Percentiles rank a stretch among this genome's conserved stretches.
phyloP scores from a whole-genome alignment of 2,329 filamentous ascomycete genomes.

The Xylaria digitata region DNA sequence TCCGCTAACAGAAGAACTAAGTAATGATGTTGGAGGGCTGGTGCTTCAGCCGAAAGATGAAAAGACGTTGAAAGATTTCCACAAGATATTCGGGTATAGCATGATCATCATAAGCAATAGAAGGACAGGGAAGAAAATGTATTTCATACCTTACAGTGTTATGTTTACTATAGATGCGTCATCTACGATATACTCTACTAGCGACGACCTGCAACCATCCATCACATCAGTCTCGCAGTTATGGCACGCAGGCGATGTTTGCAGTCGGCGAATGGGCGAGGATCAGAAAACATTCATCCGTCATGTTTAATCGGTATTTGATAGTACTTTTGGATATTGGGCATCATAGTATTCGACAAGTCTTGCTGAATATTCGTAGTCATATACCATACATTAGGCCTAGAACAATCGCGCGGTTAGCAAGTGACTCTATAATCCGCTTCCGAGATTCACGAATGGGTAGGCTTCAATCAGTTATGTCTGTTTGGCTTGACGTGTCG shows the following conservation, averaged over 20 bases:
- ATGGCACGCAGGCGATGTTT: neutral
- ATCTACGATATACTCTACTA: neutral
- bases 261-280: neutral
- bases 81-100: slow-evolving; percentile 78
- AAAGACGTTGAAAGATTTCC: slow-evolving; percentile 76
- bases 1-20: slow-evolving; percentile 8
- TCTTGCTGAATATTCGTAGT: neutral
- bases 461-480: slow-evolving; percentile 55
- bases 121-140: slow-evolving; percentile 34
- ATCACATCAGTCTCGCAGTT: slow-evolving; percentile 4
- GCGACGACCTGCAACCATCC: neutral
- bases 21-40: slow-evolving; percentile 46
- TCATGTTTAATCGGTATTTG: slow-evolving; percentile 59
- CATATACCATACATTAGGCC: slow-evolving; percentile 12
- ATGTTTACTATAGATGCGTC: neutral
- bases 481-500: slow-evolving; percentile 64
- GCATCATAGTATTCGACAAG: slow-evolving; percentile 51
- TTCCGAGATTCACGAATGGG: slow-evolving; percentile 7
- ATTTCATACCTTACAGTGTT: slow-evolving; percentile 44
- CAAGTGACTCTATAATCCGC: slow-evolving; percentile 8
- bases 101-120: slow-evolving; percentile 74
- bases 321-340: slow-evolving; percentile 56
- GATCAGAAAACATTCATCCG: slow-evolving; percentile 47
- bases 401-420: slow-evolving; percentile 38
- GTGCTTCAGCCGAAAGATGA: slow-evolving; percentile 84